Evolutionary conservation across 2,329 filamentous ascomycete genomes (phyloP).

Genomic region (Pseudohalonectria lignicola): DNA sequence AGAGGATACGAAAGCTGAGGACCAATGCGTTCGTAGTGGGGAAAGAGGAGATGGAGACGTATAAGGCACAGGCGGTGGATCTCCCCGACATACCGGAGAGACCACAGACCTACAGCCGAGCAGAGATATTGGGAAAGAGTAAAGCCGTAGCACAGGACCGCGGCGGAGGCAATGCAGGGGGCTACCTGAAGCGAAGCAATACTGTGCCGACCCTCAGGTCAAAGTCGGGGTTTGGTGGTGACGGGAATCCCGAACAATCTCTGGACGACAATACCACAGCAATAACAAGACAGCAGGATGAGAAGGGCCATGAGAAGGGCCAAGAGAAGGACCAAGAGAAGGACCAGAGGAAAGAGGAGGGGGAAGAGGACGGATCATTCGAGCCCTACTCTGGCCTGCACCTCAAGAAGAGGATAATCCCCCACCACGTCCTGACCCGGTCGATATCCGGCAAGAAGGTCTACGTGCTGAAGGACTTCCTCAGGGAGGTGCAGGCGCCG

Average conservation of each 20-base stretch:
- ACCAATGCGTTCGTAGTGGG: conserved; percentile 46
- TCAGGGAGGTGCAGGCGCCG: conserved; percentile 72
- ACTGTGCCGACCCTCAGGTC: conserved; percentile 23
- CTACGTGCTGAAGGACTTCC: conserved; percentile 67
- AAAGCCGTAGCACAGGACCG: conserved; percentile 14
- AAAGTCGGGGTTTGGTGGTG: neutral
- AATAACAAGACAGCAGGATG: too few relatives aligned
- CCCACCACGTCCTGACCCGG: conserved; percentile 68
- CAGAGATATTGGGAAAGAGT: conserved; percentile 50
- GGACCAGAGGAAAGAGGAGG: conserved; percentile 5
- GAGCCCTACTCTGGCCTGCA: conserved; percentile 82
- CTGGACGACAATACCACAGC: too few relatives aligned
- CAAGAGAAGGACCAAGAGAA: conserved; percentile 1
- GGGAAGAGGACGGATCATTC: conserved; percentile 48
- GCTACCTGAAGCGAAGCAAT: conserved; percentile 29
- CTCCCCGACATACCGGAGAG: conserved; percentile 36
- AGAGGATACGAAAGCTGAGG: conserved; percentile 40
- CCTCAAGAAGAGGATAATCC: conserved; percentile 70
- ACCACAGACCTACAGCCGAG: conserved; percentile 47
- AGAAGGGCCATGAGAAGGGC: neutral
- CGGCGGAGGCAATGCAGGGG: conserved; percentile 7
- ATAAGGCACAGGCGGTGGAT: conserved; percentile 45
- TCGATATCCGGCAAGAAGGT: conserved; percentile 69
- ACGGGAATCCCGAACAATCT: too few relatives aligned
- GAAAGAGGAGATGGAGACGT: conserved; percentile 46